Percentiles rank a stretch among this genome's conserved stretches.
phyloP scores from a whole-genome alignment of 306 rosid genomes.

The Dryas drummondii region DNA sequence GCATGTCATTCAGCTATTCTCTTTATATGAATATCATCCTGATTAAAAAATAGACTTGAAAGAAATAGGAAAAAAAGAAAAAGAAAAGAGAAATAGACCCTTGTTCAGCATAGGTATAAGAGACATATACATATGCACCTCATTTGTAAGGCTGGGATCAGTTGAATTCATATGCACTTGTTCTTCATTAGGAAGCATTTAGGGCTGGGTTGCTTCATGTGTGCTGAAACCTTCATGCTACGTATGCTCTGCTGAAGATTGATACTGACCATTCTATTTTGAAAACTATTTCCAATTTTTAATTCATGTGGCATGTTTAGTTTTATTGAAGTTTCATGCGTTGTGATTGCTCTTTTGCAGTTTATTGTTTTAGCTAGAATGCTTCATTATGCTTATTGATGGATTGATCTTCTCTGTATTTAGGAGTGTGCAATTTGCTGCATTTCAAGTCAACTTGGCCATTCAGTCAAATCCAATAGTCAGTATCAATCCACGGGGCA shows the following conservation, averaged over 20 bases:
- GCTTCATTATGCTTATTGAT: neutral
- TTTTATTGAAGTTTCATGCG: neutral
- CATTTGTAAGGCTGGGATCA: neutral
- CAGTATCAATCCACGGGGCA: neutral
- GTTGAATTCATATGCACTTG: neutral
- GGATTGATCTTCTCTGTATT: neutral
- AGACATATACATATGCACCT: constrained; percentile 2
- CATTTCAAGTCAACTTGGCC: neutral
- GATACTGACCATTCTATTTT: neutral
- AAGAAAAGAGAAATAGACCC: neutral
- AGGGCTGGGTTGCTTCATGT: neutral
- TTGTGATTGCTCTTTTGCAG: neutral
- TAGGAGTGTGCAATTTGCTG: neutral
- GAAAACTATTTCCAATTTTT: neutral
- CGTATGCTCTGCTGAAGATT: too few relatives aligned
- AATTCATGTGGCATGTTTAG: neutral
- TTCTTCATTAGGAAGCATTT: neutral
- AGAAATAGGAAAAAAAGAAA: neutral
- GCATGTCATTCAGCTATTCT: constrained; percentile 2
- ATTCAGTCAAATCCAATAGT: too few relatives aligned
- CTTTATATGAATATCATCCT: neutral
- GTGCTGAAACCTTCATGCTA: too few relatives aligned
- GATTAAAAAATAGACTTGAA: neutral
- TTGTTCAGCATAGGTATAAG: neutral
- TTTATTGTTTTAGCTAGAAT: neutral